phyloP scores from a whole-genome alignment of 2,329 filamentous ascomycete genomes.

The Fusarium illudens region DNA sequence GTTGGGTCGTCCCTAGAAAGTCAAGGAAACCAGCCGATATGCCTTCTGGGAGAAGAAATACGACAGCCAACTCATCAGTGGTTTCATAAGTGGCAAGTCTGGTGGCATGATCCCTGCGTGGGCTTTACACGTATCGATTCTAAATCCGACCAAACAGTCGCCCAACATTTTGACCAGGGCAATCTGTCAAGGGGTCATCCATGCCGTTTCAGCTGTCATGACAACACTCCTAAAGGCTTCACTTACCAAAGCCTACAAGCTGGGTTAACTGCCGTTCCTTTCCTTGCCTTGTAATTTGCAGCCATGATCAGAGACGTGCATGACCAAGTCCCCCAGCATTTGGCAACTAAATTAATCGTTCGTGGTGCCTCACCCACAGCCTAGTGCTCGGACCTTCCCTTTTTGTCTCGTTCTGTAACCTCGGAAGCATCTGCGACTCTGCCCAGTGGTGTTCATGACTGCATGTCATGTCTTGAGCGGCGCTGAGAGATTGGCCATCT shows the following conservation, averaged over 20 bases:
- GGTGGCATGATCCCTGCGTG: not conserved
- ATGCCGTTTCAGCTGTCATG: not conserved
- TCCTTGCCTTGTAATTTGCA: not conserved
- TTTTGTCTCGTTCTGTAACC: not conserved
- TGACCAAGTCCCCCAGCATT: not conserved
- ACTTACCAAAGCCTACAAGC: not conserved
- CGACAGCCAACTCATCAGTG: not conserved
- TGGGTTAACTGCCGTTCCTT: no score
- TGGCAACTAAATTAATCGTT: not conserved
- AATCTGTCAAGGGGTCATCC: not conserved
- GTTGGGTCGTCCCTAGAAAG: not conserved
- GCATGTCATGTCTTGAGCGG: not conserved
- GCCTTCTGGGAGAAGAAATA: not conserved
- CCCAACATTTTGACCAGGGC: not conserved
- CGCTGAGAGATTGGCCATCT: not conserved
- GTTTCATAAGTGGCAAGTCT: not conserved
- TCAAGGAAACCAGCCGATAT: not conserved
- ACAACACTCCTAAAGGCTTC: not conserved
- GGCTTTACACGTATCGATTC: not conserved
- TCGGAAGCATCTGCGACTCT: not conserved
- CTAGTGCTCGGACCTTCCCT: not conserved
- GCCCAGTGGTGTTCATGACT: not conserved
- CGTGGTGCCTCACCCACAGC: not conserved
- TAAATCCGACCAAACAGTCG: not conserved
- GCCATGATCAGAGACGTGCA: not conserved